These are phyloP conservation scores for Zelonia costaricensis DNA, from an alignment of 208 protist species.

Conservation along the genomic window DNA sequence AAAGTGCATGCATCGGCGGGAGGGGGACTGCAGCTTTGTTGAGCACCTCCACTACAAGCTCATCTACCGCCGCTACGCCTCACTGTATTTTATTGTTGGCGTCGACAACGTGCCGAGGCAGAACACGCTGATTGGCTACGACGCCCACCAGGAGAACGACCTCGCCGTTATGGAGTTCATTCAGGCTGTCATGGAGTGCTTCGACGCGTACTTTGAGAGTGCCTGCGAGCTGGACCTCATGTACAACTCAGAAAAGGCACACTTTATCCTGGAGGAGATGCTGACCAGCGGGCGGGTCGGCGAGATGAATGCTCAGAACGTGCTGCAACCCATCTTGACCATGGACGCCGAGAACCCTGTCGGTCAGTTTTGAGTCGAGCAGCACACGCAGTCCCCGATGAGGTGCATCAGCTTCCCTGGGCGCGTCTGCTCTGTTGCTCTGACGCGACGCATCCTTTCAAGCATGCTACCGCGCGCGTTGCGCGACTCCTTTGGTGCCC, in stretches of 20 bases:
- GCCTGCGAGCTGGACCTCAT: conserved; percentile 98
- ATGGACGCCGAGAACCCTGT: conserved; percentile 49
- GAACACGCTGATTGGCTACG: conserved; percentile 84
- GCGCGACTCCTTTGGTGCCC: too few relatives aligned
- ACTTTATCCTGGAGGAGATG: conserved; percentile 97
- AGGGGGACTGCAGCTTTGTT: conserved; percentile 94
- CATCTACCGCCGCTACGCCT: conserved; percentile 95
- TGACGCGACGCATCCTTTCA: too few relatives aligned
- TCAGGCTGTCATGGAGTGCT: conserved; percentile 69
- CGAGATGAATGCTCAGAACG: conserved; percentile 89
- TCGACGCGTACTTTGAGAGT: conserved; percentile 89
- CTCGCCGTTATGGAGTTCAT: conserved; percentile 94
- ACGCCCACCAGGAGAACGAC: conserved; percentile 96
- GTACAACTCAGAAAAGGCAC: conserved; percentile 98
- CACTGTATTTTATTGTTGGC: conserved; percentile 94
- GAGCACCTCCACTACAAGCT: conserved; percentile 95
- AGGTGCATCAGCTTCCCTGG: too few relatives aligned
- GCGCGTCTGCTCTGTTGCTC: too few relatives aligned
- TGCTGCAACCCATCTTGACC: conserved; percentile 60
- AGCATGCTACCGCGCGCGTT: too few relatives aligned
- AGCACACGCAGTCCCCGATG: too few relatives aligned
- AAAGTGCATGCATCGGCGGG: conserved; percentile 91
- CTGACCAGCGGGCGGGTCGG: conserved; percentile 88
- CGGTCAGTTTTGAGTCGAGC: conserved; percentile 2
- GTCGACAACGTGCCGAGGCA: conserved; percentile 34